Evolutionary conservation across 768 basidiomycete genomes (phyloP).

Genomic region (Russula virescens): DNA sequence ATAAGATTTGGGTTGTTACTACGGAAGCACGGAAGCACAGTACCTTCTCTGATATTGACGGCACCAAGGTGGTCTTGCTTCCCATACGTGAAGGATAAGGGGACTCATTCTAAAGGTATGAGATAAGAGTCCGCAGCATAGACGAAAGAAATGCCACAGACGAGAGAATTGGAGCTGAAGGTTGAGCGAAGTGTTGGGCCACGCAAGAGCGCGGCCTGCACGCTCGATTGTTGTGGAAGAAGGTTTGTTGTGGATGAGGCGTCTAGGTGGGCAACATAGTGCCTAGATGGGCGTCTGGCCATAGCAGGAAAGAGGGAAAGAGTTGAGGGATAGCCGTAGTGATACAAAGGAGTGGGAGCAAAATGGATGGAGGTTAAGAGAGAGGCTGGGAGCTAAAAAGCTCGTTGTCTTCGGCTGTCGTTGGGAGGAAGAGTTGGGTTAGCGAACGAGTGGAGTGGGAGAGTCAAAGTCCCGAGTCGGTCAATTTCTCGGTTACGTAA

Average conservation of each 20-base stretch:
- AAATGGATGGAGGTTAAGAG: neutral
- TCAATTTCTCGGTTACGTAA: constrained; percentile 13
- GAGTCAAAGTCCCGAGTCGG: neutral
- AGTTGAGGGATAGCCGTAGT: constrained; percentile 2
- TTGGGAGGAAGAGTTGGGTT: no score
- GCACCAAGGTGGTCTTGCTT: constrained; percentile 12
- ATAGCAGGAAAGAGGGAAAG: constrained; percentile 18
- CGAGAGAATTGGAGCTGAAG: constrained; percentile 39
- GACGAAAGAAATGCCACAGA: constrained; percentile 28
- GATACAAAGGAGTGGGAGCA: constrained; percentile 1
- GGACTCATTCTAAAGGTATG: constrained; percentile 22
- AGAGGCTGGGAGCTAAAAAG: neutral
- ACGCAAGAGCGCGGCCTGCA: constrained; percentile 42
- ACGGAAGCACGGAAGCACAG: neutral
- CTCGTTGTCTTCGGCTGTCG: no score
- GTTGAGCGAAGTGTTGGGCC: constrained; percentile 35
- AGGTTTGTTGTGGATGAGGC: constrained; percentile 51
- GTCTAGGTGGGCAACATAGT: constrained; percentile 38
- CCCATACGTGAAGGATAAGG: constrained; percentile 21
- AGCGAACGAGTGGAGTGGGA: no score
- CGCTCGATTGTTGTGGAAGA: constrained; percentile 34
- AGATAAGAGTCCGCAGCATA: neutral
- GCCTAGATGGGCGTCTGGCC: constrained; percentile 31
- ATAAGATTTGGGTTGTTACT: neutral
- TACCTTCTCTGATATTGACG: constrained; percentile 32